phyloP scores from a whole-genome alignment of 164 flowering plant species.

The Pachysandra terminalis region DNA sequence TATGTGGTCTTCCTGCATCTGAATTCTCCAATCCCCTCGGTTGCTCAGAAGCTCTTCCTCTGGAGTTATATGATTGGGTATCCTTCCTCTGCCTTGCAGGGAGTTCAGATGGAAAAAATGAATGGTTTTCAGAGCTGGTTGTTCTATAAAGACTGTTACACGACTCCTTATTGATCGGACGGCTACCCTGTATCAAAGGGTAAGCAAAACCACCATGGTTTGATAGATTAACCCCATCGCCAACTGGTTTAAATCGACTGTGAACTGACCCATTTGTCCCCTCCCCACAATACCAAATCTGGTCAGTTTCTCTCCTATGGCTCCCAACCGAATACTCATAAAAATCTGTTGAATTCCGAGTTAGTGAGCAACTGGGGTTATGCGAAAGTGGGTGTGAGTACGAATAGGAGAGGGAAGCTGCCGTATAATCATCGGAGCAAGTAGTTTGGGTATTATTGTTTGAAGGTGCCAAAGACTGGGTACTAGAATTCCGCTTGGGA shows the following conservation, averaged over 20 bases:
- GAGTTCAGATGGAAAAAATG: slow-evolving; percentile 86
- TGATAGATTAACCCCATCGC: slow-evolving; percentile 64
- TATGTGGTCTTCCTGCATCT: slow-evolving; percentile 39
- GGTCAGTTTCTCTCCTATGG: slow-evolving; percentile 58
- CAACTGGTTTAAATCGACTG: slow-evolving; percentile 84
- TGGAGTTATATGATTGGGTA: slow-evolving; percentile 48
- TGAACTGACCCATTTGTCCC: slow-evolving; percentile 98
- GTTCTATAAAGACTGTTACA: slow-evolving; percentile 41
- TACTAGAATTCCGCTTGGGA: slow-evolving; percentile 40
- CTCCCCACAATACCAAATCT: slow-evolving; percentile 87
- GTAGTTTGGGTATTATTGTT: slow-evolving; percentile 57
- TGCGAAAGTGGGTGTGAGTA: slow-evolving; percentile 78
- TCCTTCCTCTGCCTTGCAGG: slow-evolving; percentile 71
- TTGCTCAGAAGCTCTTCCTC: slow-evolving; percentile 50
- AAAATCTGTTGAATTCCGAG: slow-evolving; percentile 74
- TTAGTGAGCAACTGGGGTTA: slow-evolving; percentile 93
- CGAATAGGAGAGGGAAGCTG: slow-evolving; percentile 71
- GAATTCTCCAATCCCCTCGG: slow-evolving; percentile 43
- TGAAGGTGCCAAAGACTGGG: slow-evolving; percentile 60
- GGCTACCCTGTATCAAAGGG: slow-evolving; percentile 38
- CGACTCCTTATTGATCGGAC: slow-evolving; percentile 37
- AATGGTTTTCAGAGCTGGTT: slow-evolving; percentile 54
- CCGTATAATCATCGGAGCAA: slow-evolving; percentile 78
- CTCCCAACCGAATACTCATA: slow-evolving; percentile 68
- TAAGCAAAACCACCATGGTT: slow-evolving; percentile 43